These are phyloP conservation scores for Penicillium sp. DNA, from an alignment of 2,329 filamentous ascomycete species.

Conservation along the genomic window DNA sequence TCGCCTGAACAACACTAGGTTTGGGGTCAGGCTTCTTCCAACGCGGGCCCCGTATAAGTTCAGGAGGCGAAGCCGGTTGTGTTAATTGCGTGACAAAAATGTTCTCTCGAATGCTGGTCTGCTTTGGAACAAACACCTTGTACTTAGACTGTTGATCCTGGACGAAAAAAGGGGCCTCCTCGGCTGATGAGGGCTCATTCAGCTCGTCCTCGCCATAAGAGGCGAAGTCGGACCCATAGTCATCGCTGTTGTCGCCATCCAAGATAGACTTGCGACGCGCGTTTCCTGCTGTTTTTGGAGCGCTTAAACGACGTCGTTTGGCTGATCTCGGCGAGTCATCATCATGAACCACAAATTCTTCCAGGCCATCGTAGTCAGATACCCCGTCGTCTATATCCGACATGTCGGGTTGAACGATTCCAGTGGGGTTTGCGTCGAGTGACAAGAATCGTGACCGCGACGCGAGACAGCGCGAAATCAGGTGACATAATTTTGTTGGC, in stretches of 20 bases:
- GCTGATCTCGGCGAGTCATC: constrained; percentile 32
- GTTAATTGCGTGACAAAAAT: constrained; percentile 56
- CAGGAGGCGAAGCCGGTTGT: constrained; percentile 55
- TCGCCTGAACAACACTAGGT: constrained; percentile 23
- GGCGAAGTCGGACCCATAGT: constrained; percentile 25
- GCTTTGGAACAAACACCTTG: constrained; percentile 49
- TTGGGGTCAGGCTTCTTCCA: constrained; percentile 52
- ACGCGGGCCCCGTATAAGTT: constrained; percentile 56
- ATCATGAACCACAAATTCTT: constrained; percentile 35
- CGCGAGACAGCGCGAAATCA: constrained; percentile 27
- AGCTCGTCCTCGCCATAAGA: constrained; percentile 26
- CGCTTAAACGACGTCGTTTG: constrained; percentile 42
- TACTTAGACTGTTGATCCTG: constrained; percentile 37
- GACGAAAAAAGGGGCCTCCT: constrained; percentile 19
- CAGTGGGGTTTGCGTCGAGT: not conserved
- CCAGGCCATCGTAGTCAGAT: constrained; percentile 35
- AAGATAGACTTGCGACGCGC: not conserved
- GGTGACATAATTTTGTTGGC: constrained; percentile 13
- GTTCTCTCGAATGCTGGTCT: constrained; percentile 45
- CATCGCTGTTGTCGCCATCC: constrained; percentile 20
- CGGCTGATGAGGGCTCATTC: constrained; percentile 24
- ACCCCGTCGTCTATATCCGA: constrained; percentile 34
- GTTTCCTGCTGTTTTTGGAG: not conserved
- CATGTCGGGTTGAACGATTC: constrained; percentile 29
- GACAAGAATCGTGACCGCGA: constrained; percentile 5